Evolutionary conservation across 805 yeast species (phyloP), one percentile per base, ranked within the genome.

Genomic region (Saccharomycopsis sp.): DNA sequence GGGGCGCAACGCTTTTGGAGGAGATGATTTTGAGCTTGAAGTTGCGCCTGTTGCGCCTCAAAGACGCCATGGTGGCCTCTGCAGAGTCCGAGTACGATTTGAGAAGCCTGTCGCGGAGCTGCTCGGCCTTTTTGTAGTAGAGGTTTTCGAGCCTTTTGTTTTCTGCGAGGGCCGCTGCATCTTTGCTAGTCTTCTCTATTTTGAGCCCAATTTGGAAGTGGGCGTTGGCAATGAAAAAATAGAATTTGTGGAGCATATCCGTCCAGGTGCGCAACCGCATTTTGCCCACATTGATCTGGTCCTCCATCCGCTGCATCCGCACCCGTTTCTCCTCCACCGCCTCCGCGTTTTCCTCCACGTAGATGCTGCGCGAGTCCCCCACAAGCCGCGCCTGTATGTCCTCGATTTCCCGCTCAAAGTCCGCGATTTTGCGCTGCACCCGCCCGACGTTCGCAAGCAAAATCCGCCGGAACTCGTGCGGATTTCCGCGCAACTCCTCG

Each of bases 181-280:
- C 37, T 29, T 29, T 12, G 37, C 37, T 29, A 12, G 12, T 29
- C 5, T 29, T 12, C 3, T 61, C 23, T 65, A 70, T 69, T 5
- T 75, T 77, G 12, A 72, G 66, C 50, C 75, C 74, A 37, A 75
- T 66, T 64, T 86, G 91, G 62, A 78, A 88, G 65, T 86, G 81
- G 0, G 87, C 80, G 1, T 91, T 82, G 0, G 89, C 97, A 24
- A 87, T 73, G 61, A 90, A 81, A 66, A 91, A 92, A 66, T 81
- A 86, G 50, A 85, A 78, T 54, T 91, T 84, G 67, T 94, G 97
- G 15, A 89, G 70, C 9, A 82, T 65, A 54, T 89, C 86, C 34
- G 77, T 63, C 82, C 83, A 78, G 14, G 73, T 66, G 61, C 87
- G 70, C 9, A 79, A 64, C 54, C 77, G 72, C 7, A 64, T 14